These are phyloP conservation scores for Gastrolobium bilobum DNA, from an alignment of 306 rosid species.

Conservation along the genomic window DNA sequence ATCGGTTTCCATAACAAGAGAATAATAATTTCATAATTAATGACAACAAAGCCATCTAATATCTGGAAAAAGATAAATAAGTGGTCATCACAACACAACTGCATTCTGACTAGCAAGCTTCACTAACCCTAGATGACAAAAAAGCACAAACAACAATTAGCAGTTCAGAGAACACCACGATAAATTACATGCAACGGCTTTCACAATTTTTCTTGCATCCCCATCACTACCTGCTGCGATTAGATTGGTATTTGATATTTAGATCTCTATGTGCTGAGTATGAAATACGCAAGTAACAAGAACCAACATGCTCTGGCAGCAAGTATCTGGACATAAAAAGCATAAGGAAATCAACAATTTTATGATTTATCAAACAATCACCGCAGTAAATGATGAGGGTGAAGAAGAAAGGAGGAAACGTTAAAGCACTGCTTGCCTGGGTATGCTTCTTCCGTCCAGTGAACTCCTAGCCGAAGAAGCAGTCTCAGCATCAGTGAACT, in stretches of 20 bases:
- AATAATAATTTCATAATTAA: slow-evolving; percentile 33
- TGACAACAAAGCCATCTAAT: slow-evolving; percentile 47
- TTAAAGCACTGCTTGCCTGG: slow-evolving; percentile 65
- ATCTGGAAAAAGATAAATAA: slow-evolving; percentile 58
- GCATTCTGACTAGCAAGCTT: slow-evolving; percentile 79
- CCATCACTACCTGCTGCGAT: slow-evolving; percentile 87
- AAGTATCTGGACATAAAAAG: slow-evolving; percentile 68
- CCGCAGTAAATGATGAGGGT: slow-evolving; percentile 1
- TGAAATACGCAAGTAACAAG: slow-evolving; percentile 84
- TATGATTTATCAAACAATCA: slow-evolving; percentile 29
- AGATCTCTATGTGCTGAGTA: slow-evolving; percentile 94
- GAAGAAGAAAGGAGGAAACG: slow-evolving; percentile 5
- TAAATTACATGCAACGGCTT: slow-evolving; percentile 45
- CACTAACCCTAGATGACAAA: slow-evolving; percentile 73
- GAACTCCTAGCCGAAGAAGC: slow-evolving; percentile 89
- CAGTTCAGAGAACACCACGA: slow-evolving; percentile 50
- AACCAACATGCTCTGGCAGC: slow-evolving; percentile 89
- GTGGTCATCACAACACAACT: slow-evolving; percentile 73
- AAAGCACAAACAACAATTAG: slow-evolving; percentile 64
- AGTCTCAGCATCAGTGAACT: slow-evolving; percentile 84
- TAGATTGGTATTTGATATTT: slow-evolving; percentile 94
- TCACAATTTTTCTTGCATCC: slow-evolving; percentile 8
- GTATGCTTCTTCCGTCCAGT: slow-evolving; percentile 95
- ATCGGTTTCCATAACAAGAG: slow-evolving; percentile 32
- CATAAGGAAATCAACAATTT: slow-evolving; percentile 44